Evolutionary conservation across 768 basidiomycete species (phyloP).

Genomic region (Boletus insuetus): DNA sequence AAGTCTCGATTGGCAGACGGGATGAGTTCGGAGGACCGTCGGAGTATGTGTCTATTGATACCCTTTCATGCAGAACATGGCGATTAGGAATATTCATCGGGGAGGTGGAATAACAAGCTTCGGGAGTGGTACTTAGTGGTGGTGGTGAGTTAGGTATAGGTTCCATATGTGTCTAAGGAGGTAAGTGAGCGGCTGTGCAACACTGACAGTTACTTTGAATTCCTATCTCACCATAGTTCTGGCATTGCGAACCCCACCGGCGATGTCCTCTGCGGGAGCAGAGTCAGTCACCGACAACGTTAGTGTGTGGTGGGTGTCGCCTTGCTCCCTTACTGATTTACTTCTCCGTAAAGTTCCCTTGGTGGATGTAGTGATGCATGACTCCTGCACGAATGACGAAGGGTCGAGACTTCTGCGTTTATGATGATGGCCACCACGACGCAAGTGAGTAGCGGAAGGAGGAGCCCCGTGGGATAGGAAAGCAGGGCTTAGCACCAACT

Average conservation of each 20-base stretch:
- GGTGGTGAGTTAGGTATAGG: not conserved
- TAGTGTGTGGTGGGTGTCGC: not conserved
- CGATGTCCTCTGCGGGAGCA: not conserved
- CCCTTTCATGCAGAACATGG: not conserved
- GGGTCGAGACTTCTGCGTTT: conserved; percentile 19
- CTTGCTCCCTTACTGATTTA: conserved; percentile 26
- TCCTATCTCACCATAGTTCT: conserved; percentile 5
- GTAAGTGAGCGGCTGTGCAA: conserved; percentile 1
- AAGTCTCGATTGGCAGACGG: not conserved
- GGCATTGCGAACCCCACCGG: not conserved
- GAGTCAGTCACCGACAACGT: not conserved
- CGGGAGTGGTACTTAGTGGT: not conserved
- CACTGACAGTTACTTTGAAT: not conserved
- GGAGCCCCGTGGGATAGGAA: not conserved
- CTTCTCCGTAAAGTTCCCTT: conserved; percentile 25
- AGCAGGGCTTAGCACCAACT: conserved; percentile 25
- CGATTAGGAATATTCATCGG: not conserved
- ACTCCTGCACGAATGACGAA: not conserved
- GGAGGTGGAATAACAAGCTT: not conserved
- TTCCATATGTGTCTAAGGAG: not conserved
- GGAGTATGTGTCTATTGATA: not conserved
- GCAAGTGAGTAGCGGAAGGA: not conserved
- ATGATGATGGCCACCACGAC: conserved; percentile 1
- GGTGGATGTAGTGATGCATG: not conserved
- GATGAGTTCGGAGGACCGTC: not conserved